Base-by-base conservation (phyloP, 805 yeast genomes). In the Spathaspora arborariae region DNA sequence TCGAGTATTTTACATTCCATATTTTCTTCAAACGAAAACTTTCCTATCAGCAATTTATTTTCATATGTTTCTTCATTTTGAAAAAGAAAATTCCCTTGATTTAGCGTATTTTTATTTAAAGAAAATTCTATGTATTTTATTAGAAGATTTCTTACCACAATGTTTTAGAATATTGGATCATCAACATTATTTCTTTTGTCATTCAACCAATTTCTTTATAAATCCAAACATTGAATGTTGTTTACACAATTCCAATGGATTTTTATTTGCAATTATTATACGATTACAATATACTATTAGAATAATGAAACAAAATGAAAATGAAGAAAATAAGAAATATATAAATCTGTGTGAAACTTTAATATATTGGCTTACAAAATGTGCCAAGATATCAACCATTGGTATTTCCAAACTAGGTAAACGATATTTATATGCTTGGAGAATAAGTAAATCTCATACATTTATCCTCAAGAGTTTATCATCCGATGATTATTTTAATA, bases 21-120 rank as follows among this genome's bases (percentile, higher is more conserved):
- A 30, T 15, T 45, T 24, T 20, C 33, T 45, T 19, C 48, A 42
- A 35, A 20, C 26, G 4, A 51, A 55, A 20, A 59, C 70, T 1
- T 63, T 75, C 47, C 51, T 68, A 16, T 57, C 70, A 39, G 59
- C 77, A 3, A 53, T 74, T 5, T 68, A 68, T 41, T 70, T 65
- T 47, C 74, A 75, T 48, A 55, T 77, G 10, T 67, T 68, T 48
- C 51, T 73, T 22, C 70, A 68, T 43, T 76, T 66, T 46, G 66
- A 62, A 27, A 41, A 51, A 10, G 58, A 58, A 2, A 34, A 27
- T 13, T 63, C 72, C 50, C 40, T 48, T 11, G 57, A 59, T 15
- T 64, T 72, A 26, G 62, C 74, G 0, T 69, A 58, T 43, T 72
- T 59, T 48, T 67, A 74, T 44, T 38, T 67, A 42, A 65, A 65